phyloP scores from a whole-genome alignment of 768 basidiomycete genomes.

The Podaxis pistillaris region DNA sequence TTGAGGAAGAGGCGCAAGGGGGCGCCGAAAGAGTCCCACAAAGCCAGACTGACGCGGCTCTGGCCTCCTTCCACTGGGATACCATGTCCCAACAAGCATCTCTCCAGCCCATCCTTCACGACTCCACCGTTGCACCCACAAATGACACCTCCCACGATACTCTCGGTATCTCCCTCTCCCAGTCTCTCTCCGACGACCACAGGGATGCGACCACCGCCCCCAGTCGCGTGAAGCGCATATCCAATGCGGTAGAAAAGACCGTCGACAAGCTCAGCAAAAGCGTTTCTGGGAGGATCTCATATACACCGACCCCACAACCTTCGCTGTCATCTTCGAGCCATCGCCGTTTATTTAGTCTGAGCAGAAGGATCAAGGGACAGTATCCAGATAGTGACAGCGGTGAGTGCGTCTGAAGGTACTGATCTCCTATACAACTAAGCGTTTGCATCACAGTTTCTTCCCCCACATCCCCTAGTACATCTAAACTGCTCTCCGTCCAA shows the following conservation, averaged over 20 bases:
- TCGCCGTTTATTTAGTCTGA: constrained; percentile 57
- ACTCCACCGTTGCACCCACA: constrained; percentile 23
- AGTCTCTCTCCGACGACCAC: constrained; percentile 24
- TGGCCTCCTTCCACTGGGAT: constrained; percentile 15
- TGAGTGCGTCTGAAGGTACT: constrained; percentile 19
- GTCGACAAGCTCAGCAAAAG: constrained; percentile 67
- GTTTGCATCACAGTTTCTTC: constrained; percentile 7
- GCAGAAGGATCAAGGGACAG: constrained; percentile 49
- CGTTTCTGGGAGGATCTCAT: constrained; percentile 40
- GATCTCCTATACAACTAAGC: constrained; percentile 5
- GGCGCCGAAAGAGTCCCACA: constrained; percentile 7
- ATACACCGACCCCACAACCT: constrained; percentile 25
- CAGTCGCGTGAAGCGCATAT: constrained; percentile 53
- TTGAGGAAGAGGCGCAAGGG: background rate
- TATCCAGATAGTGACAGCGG: constrained; percentile 32
- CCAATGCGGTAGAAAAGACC: constrained; percentile 50
- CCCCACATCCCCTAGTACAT: constrained; percentile 25
- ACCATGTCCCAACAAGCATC: constrained; percentile 24
- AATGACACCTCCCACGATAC: constrained; percentile 33
- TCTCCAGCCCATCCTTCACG: constrained; percentile 24
- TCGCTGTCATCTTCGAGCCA: constrained; percentile 35
- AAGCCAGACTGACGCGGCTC: constrained; percentile 1
- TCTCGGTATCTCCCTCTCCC: constrained; percentile 28
- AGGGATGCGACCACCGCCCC: constrained; percentile 12
- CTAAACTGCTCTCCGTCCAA: constrained; percentile 27